Conservation (phyloP, 371 early-diverging fungal genomes). For the Nematocida sp. region DNA sequence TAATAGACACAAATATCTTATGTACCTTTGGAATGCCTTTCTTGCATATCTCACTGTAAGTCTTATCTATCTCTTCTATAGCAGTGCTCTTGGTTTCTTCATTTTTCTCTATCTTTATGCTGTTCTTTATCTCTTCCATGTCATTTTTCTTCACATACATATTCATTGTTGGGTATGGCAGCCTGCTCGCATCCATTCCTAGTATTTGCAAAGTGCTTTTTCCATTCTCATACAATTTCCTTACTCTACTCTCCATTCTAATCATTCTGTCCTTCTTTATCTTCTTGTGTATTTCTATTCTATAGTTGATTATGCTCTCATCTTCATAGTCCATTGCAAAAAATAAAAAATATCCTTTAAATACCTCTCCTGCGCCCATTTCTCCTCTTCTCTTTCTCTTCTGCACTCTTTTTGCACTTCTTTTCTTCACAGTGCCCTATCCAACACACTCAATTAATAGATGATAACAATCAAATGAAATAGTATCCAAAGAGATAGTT, state of each 20-base stretch:
- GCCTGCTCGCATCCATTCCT: neutral
- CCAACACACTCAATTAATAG: no score
- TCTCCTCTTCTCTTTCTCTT: constrained; percentile 9
- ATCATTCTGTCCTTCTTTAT: constrained; percentile 12
- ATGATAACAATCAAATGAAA: no score
- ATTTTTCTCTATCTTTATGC: neutral
- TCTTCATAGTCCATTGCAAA: constrained; percentile 12
- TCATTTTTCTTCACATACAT: neutral
- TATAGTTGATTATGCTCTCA: constrained; percentile 18
- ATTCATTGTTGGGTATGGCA: constrained; percentile 36
- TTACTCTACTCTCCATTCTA: constrained; percentile 12
- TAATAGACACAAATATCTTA: constrained; percentile 10
- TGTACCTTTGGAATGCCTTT: constrained; percentile 23
- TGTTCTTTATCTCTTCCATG: constrained; percentile 3
- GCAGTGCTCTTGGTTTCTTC: constrained; percentile 6
- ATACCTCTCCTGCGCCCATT: neutral
- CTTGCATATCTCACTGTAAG: constrained; percentile 45
- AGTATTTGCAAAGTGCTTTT: constrained; percentile 23
- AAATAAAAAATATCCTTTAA: constrained; percentile 6
- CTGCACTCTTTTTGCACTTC: neutral
- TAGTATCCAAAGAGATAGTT: no score
- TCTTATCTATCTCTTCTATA: constrained; percentile 32
- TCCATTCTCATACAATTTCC: constrained; percentile 1
- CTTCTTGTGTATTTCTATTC: constrained; percentile 4
- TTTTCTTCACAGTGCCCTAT: neutral